Percentiles rank a stretch among this genome's conserved stretches.
These are phyloP conservation scores for Leishmania amazonensis DNA, from an alignment of 208 protist genomes.

Conservation along the genomic window DNA sequence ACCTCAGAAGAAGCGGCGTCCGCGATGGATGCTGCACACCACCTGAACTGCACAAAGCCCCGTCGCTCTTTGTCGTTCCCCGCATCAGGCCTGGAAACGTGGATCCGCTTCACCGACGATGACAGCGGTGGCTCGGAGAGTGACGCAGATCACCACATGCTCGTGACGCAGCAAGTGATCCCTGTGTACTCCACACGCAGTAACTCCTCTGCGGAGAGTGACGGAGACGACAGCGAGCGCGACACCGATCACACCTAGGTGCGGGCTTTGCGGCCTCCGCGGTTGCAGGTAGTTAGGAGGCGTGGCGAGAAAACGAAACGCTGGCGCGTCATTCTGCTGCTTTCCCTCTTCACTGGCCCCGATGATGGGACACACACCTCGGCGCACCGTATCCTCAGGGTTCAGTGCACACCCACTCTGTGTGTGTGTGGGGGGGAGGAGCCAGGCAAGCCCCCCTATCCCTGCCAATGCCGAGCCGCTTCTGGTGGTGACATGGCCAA, in stretches of 20 bases:
- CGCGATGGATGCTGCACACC: not conserved
- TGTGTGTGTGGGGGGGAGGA: not conserved
- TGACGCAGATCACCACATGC: conserved; percentile 27
- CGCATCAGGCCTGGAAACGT: conserved; percentile 17
- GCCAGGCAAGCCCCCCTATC: not conserved
- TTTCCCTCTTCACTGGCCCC: not conserved
- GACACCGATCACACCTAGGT: conserved; percentile 1
- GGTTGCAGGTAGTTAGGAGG: not conserved
- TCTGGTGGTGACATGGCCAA: not conserved
- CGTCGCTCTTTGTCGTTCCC: conserved; percentile 19
- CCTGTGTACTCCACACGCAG: conserved; percentile 35
- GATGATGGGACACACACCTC: not conserved
- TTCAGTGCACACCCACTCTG: not conserved
- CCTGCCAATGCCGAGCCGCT: not conserved
- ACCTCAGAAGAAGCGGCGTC: not conserved
- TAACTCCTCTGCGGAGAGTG: conserved; percentile 3
- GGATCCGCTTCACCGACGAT: conserved; percentile 22
- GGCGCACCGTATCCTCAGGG: not conserved
- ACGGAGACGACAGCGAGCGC: not conserved
- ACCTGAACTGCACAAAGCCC: not conserved
- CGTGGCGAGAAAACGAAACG: not conserved
- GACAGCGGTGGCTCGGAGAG: not conserved
- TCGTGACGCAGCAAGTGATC: conserved; percentile 70
- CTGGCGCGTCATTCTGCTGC: not conserved
- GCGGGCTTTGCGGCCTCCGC: too few relatives aligned